Conservation (phyloP, 2,329 filamentous ascomycete genomes). For the Colletotrichum tabaci region DNA sequence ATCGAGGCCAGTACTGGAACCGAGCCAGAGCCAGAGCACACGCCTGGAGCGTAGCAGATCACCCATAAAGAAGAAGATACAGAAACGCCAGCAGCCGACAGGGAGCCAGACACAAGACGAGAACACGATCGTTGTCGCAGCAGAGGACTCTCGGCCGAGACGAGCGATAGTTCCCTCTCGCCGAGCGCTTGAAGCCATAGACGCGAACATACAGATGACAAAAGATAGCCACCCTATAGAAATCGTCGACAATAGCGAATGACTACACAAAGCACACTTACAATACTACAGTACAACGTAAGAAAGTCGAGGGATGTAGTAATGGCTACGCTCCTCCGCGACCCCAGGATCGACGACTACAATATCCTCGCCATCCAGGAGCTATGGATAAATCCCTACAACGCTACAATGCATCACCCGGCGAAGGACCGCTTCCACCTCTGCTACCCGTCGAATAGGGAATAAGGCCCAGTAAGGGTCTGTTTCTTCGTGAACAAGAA, state of each 20-base stretch:
- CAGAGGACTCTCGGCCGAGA: conserved; percentile 7
- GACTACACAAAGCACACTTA: background rate
- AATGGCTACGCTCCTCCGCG: conserved; percentile 17
- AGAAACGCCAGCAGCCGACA: background rate
- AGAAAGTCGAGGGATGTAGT: conserved; percentile 21
- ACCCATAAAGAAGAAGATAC: conserved; percentile 3
- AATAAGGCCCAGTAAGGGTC: conserved; percentile 2
- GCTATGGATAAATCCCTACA: conserved; percentile 19
- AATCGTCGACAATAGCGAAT: background rate
- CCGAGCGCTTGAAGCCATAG: background rate
- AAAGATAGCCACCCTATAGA: background rate
- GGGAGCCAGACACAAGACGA: conserved; percentile 1
- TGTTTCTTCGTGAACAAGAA: conserved; percentile 23
- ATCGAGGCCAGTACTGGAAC: conserved; percentile 2
- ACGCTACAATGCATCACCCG: conserved; percentile 10
- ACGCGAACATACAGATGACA: background rate
- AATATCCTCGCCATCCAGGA: conserved; percentile 22
- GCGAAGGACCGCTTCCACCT: conserved; percentile 25
- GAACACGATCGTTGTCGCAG: conserved; percentile 1
- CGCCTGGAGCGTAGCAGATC: conserved; percentile 13
- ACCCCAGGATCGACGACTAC: conserved; percentile 25
- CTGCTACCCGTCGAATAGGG: background rate
- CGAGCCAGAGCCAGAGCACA: background rate
- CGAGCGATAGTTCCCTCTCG: conserved; percentile 3
- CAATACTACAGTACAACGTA: conserved; percentile 19